Conservation (phyloP, 805 yeast species). For the Metschnikowia lachancei region DNA sequence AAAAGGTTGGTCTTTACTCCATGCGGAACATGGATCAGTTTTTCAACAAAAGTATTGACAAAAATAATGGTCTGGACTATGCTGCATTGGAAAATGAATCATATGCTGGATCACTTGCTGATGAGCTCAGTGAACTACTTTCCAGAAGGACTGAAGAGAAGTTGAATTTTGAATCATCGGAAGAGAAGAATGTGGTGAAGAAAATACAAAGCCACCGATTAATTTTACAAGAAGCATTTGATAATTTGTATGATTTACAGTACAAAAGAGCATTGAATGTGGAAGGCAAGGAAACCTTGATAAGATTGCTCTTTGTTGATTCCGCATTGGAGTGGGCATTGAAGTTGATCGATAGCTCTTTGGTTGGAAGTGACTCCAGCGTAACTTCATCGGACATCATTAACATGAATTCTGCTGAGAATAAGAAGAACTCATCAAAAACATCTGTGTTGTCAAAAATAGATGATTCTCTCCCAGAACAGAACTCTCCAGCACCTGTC, state of each 20-base stretch:
- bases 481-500: conserved; percentile 8
- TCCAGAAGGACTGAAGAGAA: conserved; percentile 32
- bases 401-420: conserved; percentile 23
- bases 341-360: conserved; percentile 38
- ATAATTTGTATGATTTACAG: conserved; percentile 57
- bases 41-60: conserved; percentile 36
- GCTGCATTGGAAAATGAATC: neutral
- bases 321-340: conserved; percentile 62
- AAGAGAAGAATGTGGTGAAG: too few species aligned
- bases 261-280: conserved; percentile 52
- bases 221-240: conserved; percentile 35
- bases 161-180: conserved; percentile 31
- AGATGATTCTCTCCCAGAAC: too few species aligned
- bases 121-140: conserved; percentile 29
- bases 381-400: conserved; percentile 15
- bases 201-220: conserved; percentile 21
- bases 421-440: conserved; percentile 20
- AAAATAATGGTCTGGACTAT: conserved; percentile 29
- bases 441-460: too few species aligned
- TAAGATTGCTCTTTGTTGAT: conserved; percentile 67
- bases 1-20: conserved; percentile 72
- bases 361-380: conserved; percentile 21
- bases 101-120: conserved; percentile 36
- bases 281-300: conserved; percentile 72
- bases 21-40: conserved; percentile 76